Conservation (phyloP, 805 yeast genomes). For the Kodamaea jinghongensis region DNA sequence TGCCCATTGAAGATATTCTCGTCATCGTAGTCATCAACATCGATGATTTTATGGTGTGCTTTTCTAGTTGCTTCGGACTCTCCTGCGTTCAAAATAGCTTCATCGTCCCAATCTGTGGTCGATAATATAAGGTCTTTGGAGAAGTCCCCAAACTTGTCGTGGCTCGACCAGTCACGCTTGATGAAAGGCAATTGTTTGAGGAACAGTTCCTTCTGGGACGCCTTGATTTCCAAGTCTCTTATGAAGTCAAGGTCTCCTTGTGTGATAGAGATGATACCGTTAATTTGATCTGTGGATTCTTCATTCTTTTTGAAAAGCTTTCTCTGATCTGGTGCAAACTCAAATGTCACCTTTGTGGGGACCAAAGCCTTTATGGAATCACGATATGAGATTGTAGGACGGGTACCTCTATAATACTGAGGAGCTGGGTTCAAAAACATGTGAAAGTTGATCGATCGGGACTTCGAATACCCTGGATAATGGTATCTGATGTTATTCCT, state of each 20-base stretch:
- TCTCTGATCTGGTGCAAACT: constrained; percentile 60
- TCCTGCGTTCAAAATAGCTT: constrained; percentile 53
- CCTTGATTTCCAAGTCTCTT: constrained; percentile 21
- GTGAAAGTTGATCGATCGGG: constrained; percentile 61
- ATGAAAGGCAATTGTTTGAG: constrained; percentile 31
- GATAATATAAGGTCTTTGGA: constrained; percentile 61
- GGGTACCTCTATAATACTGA: constrained; percentile 48
- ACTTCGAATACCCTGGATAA: constrained; percentile 61
- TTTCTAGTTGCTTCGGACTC: constrained; percentile 15
- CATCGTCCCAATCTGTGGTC: constrained; percentile 78
- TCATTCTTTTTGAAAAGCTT: constrained; percentile 42
- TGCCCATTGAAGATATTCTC: constrained; percentile 74
- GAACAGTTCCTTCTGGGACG: constrained; percentile 14
- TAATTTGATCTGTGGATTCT: constrained; percentile 6
- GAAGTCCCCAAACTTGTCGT: constrained; percentile 40
- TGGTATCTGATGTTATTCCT: constrained; percentile 40
- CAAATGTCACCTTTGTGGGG: constrained; percentile 60
- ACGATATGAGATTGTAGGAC: constrained; percentile 41
- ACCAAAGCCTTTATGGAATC: constrained; percentile 43
- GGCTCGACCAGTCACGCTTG: constrained; percentile 29
- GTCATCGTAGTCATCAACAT: constrained; percentile 46
- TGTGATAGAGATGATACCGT: constrained; percentile 22
- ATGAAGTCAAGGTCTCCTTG: constrained; percentile 32
- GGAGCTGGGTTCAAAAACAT: constrained; percentile 64
- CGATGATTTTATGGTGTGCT: constrained; percentile 6